Percentiles rank a stretch among this genome's conserved stretches.
Conservation (phyloP, 768 basidiomycete species). For the Leccinum barrowsii region DNA sequence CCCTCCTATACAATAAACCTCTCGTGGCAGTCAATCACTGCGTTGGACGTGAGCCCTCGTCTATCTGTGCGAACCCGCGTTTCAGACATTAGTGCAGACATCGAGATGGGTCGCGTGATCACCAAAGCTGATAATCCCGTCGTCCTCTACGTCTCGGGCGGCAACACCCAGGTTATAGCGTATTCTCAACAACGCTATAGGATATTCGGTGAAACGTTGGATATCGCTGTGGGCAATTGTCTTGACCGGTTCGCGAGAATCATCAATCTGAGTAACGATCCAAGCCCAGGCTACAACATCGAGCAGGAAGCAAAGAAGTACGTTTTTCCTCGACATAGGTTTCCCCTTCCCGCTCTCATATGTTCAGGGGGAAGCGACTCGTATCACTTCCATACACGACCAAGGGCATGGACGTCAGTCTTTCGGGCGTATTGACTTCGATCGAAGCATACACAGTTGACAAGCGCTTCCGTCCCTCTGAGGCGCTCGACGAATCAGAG, state of each 20-base stretch:
- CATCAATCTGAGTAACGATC: conserved; percentile 92
- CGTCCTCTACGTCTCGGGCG: conserved; percentile 96
- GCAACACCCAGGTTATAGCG: conserved; percentile 98
- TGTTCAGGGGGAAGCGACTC: conserved; percentile 72
- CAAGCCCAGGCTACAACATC: conserved; percentile 95
- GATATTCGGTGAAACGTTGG: conserved; percentile 97
- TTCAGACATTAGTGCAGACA: conserved; percentile 54
- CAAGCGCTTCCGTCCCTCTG: conserved; percentile 69
- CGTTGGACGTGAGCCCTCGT: conserved; percentile 74
- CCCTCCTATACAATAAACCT: conserved; percentile 85
- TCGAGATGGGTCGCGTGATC: conserved; percentile 96
- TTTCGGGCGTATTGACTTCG: conserved; percentile 91
- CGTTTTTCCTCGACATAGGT: not conserved
- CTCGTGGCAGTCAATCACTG: conserved; percentile 99
- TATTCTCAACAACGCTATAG: conserved; percentile 97
- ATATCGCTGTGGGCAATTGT: conserved; percentile 99
- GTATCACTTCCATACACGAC: conserved; percentile 89
- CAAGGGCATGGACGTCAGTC: conserved; percentile 97
- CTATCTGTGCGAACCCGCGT: not conserved
- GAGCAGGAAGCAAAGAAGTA: conserved; percentile 93
- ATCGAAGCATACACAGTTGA: conserved; percentile 85
- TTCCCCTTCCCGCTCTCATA: conserved; percentile 2
- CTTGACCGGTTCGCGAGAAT: conserved; percentile 95
- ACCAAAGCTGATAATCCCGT: conserved; percentile 94
- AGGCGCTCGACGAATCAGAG: conserved; percentile 32